phyloP scores from a whole-genome alignment of 768 basidiomycete genomes.

The Boletus tylopilopsis region DNA sequence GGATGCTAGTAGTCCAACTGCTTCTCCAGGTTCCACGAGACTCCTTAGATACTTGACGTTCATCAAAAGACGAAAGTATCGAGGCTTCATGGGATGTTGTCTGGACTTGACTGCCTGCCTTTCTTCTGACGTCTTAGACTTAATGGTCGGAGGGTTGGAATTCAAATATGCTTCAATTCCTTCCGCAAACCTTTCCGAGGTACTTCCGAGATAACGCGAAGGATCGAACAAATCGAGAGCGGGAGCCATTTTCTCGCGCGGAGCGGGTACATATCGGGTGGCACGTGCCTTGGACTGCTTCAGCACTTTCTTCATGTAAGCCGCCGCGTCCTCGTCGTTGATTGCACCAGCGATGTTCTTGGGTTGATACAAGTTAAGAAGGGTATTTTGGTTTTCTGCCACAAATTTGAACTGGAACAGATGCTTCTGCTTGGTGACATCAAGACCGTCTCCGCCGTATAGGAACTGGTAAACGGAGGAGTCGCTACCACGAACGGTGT shows the following conservation, averaged over 20 bases:
- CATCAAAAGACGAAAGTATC: conserved; percentile 78
- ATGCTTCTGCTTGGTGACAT: conserved; percentile 97
- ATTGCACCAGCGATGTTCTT: conserved; percentile 52
- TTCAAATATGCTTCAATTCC: conserved; percentile 77
- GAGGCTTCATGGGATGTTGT: conserved; percentile 43
- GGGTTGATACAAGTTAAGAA: conserved; percentile 70
- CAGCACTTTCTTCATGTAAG: conserved; percentile 87
- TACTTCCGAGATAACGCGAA: conserved; percentile 76
- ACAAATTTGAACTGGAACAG: conserved; percentile 92
- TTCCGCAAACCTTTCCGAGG: conserved; percentile 87
- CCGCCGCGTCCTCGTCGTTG: conserved; percentile 61
- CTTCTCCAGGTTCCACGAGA: conserved; percentile 95
- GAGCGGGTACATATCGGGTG: conserved; percentile 40
- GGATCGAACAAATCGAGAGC: conserved; percentile 75
- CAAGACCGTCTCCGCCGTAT: conserved; percentile 95
- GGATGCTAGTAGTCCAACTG: conserved; percentile 94
- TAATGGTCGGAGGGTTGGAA: conserved; percentile 59
- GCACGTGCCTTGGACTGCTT: conserved; percentile 59
- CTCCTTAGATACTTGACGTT: conserved; percentile 91
- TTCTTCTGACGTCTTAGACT: conserved; percentile 38
- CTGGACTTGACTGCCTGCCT: conserved; percentile 41
- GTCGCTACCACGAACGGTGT: conserved; percentile 96
- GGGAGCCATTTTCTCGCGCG: conserved; percentile 65
- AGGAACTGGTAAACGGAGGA: conserved; percentile 91
- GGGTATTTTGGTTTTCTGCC: conserved; percentile 76